Percentiles rank a stretch among this genome's conserved stretches.
Conservation (phyloP, 2,329 filamentous ascomycete genomes). For the Paecilomyces sp. region DNA sequence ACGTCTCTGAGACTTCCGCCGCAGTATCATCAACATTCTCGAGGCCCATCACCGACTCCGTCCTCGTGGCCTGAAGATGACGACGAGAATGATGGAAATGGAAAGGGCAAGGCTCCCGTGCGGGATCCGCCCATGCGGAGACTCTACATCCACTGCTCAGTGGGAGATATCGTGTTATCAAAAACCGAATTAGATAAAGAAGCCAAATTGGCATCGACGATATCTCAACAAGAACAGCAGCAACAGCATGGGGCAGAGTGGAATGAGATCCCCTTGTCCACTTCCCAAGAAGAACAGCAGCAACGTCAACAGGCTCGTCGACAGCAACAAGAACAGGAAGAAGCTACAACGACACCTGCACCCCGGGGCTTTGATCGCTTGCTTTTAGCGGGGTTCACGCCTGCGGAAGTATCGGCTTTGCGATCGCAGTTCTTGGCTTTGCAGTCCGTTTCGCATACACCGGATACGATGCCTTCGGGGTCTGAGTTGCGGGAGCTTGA, state of each 20-base stretch:
- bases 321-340: conserved; percentile 7
- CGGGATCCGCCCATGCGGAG: conserved; percentile 44
- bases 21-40: conserved; percentile 10
- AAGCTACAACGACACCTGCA: conserved; percentile 42
- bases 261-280: neutral
- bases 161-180: conserved; percentile 67
- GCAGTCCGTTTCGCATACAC: conserved; percentile 73
- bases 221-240: conserved; percentile 11
- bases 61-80: conserved; percentile 10
- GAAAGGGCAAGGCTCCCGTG: conserved; percentile 63
- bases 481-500: conserved; percentile 70
- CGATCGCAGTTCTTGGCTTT: conserved; percentile 84
- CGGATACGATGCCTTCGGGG: conserved; percentile 79
- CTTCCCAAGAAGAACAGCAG: neutral
- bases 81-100: conserved; percentile 6
- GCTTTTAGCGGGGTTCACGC: conserved; percentile 70
- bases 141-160: conserved; percentile 89
- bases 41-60: conserved; percentile 21
- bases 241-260: conserved; percentile 1
- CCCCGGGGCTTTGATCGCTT: conserved; percentile 85
- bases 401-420: conserved; percentile 74
- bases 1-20: conserved; percentile 59
- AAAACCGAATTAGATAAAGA: conserved; percentile 63
- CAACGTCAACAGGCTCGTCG: conserved; percentile 3
- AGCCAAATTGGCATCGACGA: conserved; percentile 33